Evolutionary conservation across 2,329 filamentous ascomycete genomes (phyloP).

Genomic region (Aspergillus uvarum): DNA sequence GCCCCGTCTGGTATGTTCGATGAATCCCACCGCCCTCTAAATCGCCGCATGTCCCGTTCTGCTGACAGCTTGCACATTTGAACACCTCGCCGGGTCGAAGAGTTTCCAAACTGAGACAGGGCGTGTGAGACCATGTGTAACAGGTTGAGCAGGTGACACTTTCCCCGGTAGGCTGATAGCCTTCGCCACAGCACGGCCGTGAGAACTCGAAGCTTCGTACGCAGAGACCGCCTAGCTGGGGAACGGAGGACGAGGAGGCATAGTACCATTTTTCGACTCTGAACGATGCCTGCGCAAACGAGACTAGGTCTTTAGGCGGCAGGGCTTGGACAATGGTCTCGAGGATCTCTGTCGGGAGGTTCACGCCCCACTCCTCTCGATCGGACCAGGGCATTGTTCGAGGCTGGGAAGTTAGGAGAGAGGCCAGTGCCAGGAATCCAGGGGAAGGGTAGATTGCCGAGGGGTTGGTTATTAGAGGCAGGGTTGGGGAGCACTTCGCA

Average conservation of each 20-base stretch:
- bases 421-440: not conserved
- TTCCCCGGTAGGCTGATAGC: not conserved
- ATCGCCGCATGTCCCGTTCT: not conserved
- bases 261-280: not conserved
- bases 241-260: not conserved
- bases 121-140: not conserved
- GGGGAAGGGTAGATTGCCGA: not conserved
- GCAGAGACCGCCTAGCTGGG: not conserved
- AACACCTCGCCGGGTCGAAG: too few relatives aligned
- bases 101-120: too few relatives aligned
- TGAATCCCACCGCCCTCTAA: too few relatives aligned
- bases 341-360: not conserved
- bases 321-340: not conserved
- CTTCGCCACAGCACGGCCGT: not conserved
- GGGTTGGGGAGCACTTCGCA: not conserved
- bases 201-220: not conserved
- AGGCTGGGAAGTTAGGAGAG: constrained; percentile 1
- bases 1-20: too few relatives aligned
- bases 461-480: not conserved
- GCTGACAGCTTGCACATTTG: not conserved
- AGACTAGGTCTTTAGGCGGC: not conserved
- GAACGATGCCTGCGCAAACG: not conserved
- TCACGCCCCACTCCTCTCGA: not conserved
- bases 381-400: constrained; percentile 19
- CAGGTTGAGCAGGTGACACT: not conserved